phyloP scores from a whole-genome alignment of 768 basidiomycete species.

The Multifurca ochricompacta region DNA sequence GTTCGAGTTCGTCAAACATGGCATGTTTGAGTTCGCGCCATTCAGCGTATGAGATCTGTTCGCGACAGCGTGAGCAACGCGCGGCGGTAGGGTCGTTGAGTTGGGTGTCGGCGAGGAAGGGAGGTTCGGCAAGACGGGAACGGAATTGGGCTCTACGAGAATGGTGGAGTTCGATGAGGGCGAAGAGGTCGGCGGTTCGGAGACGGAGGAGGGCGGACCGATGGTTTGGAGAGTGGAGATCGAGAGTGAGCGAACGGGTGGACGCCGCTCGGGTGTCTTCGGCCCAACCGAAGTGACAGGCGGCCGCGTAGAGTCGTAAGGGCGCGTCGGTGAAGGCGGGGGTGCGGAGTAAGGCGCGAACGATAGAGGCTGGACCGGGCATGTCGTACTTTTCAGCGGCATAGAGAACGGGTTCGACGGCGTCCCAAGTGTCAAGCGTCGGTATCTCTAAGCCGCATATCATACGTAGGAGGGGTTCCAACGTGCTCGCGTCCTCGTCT shows the following conservation, averaged over 20 bases:
- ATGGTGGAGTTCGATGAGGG: slow-evolving; percentile 49
- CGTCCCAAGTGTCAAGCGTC: slow-evolving; percentile 41
- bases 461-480: slow-evolving; percentile 54
- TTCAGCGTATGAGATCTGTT: slow-evolving; percentile 45
- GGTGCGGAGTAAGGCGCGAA: slow-evolving; percentile 50
- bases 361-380: slow-evolving; percentile 52
- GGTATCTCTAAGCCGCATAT: slow-evolving; percentile 50
- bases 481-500: slow-evolving; percentile 47
- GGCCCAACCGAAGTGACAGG: slow-evolving; percentile 53
- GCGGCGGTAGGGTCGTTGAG: slow-evolving; percentile 41
- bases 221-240: slow-evolving; percentile 41
- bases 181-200: slow-evolving; percentile 43
- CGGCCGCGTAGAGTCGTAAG: slow-evolving; percentile 45
- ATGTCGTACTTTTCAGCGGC: slow-evolving; percentile 68
- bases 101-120: slow-evolving; percentile 33
- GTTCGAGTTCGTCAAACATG: slow-evolving; percentile 51
- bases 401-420: slow-evolving; percentile 48
- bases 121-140: slow-evolving; percentile 44
- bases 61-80: slow-evolving; percentile 47
- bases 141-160: slow-evolving; percentile 43
- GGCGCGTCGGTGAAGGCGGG: slow-evolving; percentile 43
- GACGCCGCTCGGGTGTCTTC: slow-evolving; percentile 50
- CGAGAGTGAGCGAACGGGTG: slow-evolving; percentile 43
- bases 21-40: slow-evolving; percentile 59
- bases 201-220: slow-evolving; percentile 41